A percentile compares a stretch with the other conserved stretches of the same genome.
phyloP scores from a whole-genome alignment of 2,329 filamentous ascomycete species.

The Colletotrichum musicola region DNA sequence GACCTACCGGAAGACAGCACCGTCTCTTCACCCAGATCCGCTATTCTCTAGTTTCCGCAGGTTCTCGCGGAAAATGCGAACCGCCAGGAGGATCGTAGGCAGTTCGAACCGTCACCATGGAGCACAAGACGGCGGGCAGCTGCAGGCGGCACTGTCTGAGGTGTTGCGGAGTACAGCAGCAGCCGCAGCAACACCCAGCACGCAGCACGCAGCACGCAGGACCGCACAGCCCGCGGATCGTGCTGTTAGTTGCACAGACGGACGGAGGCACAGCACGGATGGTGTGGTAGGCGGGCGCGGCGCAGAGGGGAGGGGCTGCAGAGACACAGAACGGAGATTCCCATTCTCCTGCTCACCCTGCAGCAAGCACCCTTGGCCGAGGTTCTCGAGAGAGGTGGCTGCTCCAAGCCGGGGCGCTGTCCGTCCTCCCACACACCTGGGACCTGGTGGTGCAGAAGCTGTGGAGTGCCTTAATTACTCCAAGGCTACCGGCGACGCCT shows the following conservation, averaged over 20 bases:
- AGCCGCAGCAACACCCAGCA: not conserved
- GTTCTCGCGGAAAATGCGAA: no score
- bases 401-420: not conserved
- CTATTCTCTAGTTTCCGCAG: no score
- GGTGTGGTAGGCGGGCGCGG: slow-evolving; percentile 11
- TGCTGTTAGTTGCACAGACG: slow-evolving; percentile 23
- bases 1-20: not conserved
- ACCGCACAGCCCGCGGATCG: slow-evolving; percentile 5
- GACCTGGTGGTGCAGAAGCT: not conserved
- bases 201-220: not conserved
- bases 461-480: slow-evolving; percentile 10
- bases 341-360: slow-evolving; percentile 2
- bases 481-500: slow-evolving; percentile 8
- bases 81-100: no score
- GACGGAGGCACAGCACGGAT: slow-evolving; percentile 15
- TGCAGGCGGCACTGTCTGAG: slow-evolving; percentile 9
- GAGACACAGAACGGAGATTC: not conserved
- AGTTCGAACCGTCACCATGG: no score
- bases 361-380: no score
- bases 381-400: no score
- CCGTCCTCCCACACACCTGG: slow-evolving; percentile 2
- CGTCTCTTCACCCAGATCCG: not conserved
- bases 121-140: not conserved
- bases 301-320: not conserved
- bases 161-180: slow-evolving; percentile 4